These are phyloP conservation scores for Luffa aegyptiaca DNA, from an alignment of 306 rosid species.

Conservation along the genomic window DNA sequence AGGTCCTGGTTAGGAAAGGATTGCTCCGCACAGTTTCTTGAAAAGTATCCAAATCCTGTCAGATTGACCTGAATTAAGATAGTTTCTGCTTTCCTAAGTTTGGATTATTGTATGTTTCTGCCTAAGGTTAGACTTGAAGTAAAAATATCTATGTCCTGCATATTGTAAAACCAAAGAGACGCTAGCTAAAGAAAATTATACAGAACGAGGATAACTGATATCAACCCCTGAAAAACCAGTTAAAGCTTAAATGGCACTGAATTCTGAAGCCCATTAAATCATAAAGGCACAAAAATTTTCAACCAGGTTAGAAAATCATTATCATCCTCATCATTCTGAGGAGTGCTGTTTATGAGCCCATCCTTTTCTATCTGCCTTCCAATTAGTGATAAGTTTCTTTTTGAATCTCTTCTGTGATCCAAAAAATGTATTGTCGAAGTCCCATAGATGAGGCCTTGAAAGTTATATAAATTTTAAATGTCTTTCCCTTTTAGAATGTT, in stretches of 20 bases:
- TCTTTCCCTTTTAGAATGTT: not conserved
- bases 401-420: not conserved
- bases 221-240: not conserved
- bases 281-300: not conserved
- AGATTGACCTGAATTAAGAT: not conserved
- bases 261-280: not conserved
- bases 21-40: not conserved
- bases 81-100: not conserved
- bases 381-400: not conserved
- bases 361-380: not conserved
- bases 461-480: not conserved
- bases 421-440: not conserved
- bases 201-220: not conserved
- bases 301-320: not conserved
- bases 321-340: not conserved
- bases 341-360: not conserved
- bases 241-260: not conserved
- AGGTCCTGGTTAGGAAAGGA: not conserved
- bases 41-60: not conserved
- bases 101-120: not conserved
- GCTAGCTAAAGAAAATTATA: not conserved
- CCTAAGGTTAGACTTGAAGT: not conserved
- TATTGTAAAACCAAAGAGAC: not conserved
- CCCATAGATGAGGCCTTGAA: not conserved
- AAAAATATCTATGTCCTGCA: not conserved